Conservation (phyloP, 495 filamentous ascomycete genomes). For the Penicillium flavigenum region DNA sequence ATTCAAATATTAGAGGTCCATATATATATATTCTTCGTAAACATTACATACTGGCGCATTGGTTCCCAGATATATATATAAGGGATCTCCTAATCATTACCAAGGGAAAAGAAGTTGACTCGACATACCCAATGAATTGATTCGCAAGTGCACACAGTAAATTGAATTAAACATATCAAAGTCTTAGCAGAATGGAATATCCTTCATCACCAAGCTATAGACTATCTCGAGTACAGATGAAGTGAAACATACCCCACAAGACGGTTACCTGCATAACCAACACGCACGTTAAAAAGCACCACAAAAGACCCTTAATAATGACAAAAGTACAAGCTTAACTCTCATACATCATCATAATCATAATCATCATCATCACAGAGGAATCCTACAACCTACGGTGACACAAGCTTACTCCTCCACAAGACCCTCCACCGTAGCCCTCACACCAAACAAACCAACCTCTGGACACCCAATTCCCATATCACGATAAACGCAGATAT, state of each 20-base stretch:
- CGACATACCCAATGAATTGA: not conserved
- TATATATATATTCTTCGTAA: too few relatives aligned
- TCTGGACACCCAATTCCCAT: slow-evolving; percentile 22
- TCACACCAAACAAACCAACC: slow-evolving; percentile 19
- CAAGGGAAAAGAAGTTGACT: not conserved
- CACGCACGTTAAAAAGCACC: not conserved
- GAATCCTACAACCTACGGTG: not conserved
- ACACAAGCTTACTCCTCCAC: slow-evolving; percentile 14
- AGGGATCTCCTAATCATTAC: too few relatives aligned
- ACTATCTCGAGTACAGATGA: not conserved
- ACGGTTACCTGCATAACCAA: not conserved
- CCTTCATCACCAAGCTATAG: not conserved
- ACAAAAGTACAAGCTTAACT: not conserved
- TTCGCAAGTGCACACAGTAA: not conserved
- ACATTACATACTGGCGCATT: too few relatives aligned
- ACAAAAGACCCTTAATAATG: not conserved
- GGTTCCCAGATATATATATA: too few relatives aligned
- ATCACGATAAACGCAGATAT: slow-evolving; percentile 33
- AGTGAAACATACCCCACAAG: not conserved
- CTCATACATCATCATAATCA: not conserved
- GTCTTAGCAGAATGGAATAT: not conserved
- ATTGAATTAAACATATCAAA: not conserved
- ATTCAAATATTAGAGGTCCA: too few relatives aligned
- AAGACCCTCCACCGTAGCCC: slow-evolving; percentile 20
- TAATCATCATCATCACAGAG: not conserved